phyloP scores from a whole-genome alignment of 2,329 filamentous ascomycete genomes.

The Colletotrichum sp. region DNA sequence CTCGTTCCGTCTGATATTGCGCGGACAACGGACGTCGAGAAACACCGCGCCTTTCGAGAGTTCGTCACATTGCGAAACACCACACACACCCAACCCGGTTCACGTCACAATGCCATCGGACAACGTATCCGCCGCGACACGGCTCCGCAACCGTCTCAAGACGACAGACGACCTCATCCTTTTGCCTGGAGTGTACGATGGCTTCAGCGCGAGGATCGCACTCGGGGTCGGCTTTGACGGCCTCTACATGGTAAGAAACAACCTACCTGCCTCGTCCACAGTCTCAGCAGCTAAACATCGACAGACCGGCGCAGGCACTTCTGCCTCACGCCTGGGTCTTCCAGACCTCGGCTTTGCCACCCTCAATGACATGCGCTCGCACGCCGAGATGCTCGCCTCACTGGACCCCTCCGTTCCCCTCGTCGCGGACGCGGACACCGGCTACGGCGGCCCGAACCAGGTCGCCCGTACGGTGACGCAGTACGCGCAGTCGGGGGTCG shows the following conservation, averaged over 20 bases:
- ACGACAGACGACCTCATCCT: conserved; percentile 52
- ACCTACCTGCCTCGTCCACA: neutral
- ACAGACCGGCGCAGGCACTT: conserved; percentile 67
- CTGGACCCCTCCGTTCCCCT: conserved; percentile 60
- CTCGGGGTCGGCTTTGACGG: conserved; percentile 67
- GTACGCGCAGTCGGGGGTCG: conserved; percentile 61
- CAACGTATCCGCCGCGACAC: conserved; percentile 29
- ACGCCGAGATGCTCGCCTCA: conserved; percentile 70
- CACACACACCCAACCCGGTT: neutral
- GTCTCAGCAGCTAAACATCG: neutral
- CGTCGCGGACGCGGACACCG: conserved; percentile 67
- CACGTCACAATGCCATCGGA: neutral
- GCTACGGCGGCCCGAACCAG: conserved; percentile 59
- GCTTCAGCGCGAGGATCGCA: conserved; percentile 68
- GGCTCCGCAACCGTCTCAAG: conserved; percentile 43
- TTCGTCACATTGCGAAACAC: neutral
- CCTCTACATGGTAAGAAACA: conserved; percentile 65
- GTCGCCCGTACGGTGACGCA: conserved; percentile 57
- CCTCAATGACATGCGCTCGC: conserved; percentile 65
- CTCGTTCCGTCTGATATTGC: neutral
- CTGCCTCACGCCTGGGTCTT: conserved; percentile 64
- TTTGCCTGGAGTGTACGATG: conserved; percentile 73
- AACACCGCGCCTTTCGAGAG: neutral
- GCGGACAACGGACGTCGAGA: neutral
- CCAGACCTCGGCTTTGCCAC: conserved; percentile 68